Evolutionary conservation across 1,284 basidiomycete species (phyloP), one percentile per base, ranked within the genome.

Genomic region (Sporisorium scitamineum): DNA sequence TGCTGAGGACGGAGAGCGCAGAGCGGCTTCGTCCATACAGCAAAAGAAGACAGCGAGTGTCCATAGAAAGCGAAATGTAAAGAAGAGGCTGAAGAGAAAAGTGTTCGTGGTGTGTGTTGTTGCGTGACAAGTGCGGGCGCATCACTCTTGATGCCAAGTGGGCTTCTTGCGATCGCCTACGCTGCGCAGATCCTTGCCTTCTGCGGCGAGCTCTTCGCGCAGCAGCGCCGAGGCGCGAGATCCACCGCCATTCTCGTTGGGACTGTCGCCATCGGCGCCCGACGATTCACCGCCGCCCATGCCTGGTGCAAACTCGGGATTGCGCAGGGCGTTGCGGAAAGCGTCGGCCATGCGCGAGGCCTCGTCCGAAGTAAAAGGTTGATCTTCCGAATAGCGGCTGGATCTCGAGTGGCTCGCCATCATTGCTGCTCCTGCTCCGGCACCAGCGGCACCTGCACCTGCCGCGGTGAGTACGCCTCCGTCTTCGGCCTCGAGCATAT

Each of bases 281-380:
- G 60, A 59, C 29, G 57, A 58, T 16, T 71, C 68, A 31, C 68
- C 71, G 6, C 56, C 57, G 6, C 56, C 57, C 44, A 67, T 58
- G 5, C 37, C 70, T 3, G 58, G 63, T 8, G 68, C 54, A 34
- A 81, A 81, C 27, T 78, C 69, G 18, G 79, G 77, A 22, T 67
- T 71, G 45, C 78, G 71, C n/a, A 81, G 68, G 27, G 78, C 78
- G 26, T 70, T 74, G 20, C 72, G 67, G 63, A 79, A 80, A 10
- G 77, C 77, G 57, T 80, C 70, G 11, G 80, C 76, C 78, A 80
- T 81, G 11, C 77, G 60, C 13, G 70, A 72, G 8, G 78, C 80
- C 54, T 81, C 78, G 45, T 80, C 76, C 31, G 80, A 72, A n/a
- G 70, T 79, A 52, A 80, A 78, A 1, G 70, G 72, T 37, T 70